These are phyloP conservation scores for Penicillium capsulatum DNA, from an alignment of 2,329 filamentous ascomycete species.

Conservation along the genomic window DNA sequence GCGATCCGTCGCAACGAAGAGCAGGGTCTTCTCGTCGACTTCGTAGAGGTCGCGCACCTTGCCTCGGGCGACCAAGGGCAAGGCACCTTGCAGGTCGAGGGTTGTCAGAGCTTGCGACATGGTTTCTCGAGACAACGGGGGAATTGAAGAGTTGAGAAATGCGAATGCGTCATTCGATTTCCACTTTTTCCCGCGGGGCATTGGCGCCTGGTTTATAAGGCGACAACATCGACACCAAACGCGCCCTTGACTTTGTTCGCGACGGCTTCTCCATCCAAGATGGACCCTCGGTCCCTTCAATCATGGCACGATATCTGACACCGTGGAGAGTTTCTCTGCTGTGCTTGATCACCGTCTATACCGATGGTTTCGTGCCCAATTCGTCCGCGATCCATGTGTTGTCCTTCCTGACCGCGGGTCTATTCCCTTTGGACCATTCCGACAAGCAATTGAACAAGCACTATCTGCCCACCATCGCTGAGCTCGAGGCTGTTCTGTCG, in stretches of 20 bases:
- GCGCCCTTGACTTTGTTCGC: conserved; percentile 8
- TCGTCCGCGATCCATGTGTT: conserved; percentile 70
- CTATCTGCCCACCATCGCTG: conserved; percentile 39
- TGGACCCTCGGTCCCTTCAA: conserved; percentile 14
- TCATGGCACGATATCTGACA: conserved; percentile 79
- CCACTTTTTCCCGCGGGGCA: conserved; percentile 20
- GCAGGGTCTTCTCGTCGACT: conserved; percentile 64
- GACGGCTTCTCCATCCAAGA: neutral
- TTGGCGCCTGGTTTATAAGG: conserved; percentile 19
- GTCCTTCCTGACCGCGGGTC: conserved; percentile 70
- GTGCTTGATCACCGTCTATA: conserved; percentile 76
- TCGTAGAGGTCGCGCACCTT: conserved; percentile 82
- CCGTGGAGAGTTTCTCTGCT: conserved; percentile 82
- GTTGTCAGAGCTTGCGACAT: conserved; percentile 41
- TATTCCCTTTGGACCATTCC: conserved; percentile 48
- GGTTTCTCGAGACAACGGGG: conserved; percentile 10
- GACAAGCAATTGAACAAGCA: conserved; percentile 29
- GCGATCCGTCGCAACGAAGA: conserved; percentile 82
- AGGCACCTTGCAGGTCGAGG: conserved; percentile 42
- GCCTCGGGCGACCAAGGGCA: conserved; percentile 54
- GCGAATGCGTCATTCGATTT: conserved; percentile 19
- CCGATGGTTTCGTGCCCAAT: conserved; percentile 63
- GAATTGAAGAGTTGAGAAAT: conserved; percentile 2
- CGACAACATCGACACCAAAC: conserved; percentile 12
- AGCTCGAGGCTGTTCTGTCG: conserved; percentile 48